Evolutionary conservation across 345 rosid genomes (phyloP), one percentile per base, ranked within the genome.

Genomic region (Eutrema heterophyllum): DNA sequence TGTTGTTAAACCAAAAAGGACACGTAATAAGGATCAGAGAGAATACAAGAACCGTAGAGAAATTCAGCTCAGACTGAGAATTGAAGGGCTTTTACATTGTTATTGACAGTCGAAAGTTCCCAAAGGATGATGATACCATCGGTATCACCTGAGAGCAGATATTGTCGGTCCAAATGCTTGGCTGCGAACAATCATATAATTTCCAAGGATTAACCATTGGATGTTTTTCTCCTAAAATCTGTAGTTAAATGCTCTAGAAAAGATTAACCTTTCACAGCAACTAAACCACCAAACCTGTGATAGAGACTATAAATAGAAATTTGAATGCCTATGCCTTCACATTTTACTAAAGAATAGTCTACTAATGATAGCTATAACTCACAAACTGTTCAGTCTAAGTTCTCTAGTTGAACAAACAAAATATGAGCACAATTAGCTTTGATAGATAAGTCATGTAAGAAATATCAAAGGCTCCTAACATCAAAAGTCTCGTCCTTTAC

Each of bases 101-200:
- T 75, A 51, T 78, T 75, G 72, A 67, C 64, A 55, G 86, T 77
- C 56, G 89, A 88, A 9, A 88, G 70, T 76, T 89, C 93, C 98
- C 98, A 91, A 14, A 91, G 75, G 55, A 88, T 85, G 55, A 86
- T 82, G 72, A 70, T 77, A 65, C 95, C 96, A 73, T 85, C 84
- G 50, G 90, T 73, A 86, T 89, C 98, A 79, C 96, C 98, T 36
- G 97, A 91, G 2, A 94, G 86, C 68, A 94, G 85, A 79, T 81
- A 83, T 73, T 88, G 97, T 71, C 69, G 66, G 73, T 81, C 84
- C 49, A 86, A 81, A 62, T 85, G 68, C 70, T 85, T 80, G 30
- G 90, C 97, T 91, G 89, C 48, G 9, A 72, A 69, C 33, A 57
- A 33, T 32, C 40, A 70, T 24, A 56, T 5, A 36, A 0, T 2